Percentiles rank a stretch among this genome's conserved stretches.
These are phyloP conservation scores for Apiotrichum veenhuisii DNA, from an alignment of 1,284 basidiomycete genomes.

Conservation along the genomic window DNA sequence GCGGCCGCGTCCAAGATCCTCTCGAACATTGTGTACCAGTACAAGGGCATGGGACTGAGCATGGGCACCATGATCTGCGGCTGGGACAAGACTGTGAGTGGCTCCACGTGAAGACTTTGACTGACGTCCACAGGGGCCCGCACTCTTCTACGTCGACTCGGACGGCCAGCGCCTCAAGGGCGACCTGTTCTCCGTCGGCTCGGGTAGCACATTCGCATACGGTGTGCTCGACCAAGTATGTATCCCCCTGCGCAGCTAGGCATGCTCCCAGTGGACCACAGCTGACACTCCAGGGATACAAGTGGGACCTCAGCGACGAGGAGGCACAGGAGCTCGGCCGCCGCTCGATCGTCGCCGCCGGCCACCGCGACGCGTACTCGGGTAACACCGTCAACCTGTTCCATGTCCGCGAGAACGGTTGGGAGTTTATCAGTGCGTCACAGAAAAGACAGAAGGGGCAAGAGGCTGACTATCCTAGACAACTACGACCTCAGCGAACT, in stretches of 20 bases:
- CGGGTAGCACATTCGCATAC: conserved; percentile 96
- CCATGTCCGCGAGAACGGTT: conserved; percentile 91
- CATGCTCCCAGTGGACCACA: too few species aligned
- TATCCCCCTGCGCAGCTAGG: too few species aligned
- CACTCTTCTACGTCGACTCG: conserved; percentile 96
- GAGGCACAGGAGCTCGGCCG: conserved; percentile 94
- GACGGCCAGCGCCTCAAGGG: conserved; percentile 95
- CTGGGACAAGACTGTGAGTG: conserved; percentile 93
- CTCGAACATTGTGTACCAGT: conserved; percentile 93
- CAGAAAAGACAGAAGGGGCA: neutral
- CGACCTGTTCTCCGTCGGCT: conserved; percentile 96
- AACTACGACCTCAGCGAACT: conserved; percentile 51
- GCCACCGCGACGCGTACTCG: conserved; percentile 96
- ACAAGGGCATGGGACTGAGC: conserved; percentile 98
- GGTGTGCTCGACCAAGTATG: conserved; percentile 86
- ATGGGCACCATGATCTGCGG: conserved; percentile 99
- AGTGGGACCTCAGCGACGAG: conserved; percentile 87
- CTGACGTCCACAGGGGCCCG: conserved; percentile 69
- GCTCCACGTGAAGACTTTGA: neutral
- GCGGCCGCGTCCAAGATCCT: conserved; percentile 97
- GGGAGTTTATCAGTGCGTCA: conserved; percentile 78
- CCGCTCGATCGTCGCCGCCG: conserved; percentile 93
- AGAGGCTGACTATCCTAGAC: conserved; percentile 23
- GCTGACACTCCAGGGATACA: conserved; percentile 60
- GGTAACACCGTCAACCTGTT: conserved; percentile 96